Evolutionary conservation across 768 basidiomycete genomes (phyloP), one percentile per base, ranked within the genome.

Genomic region (Saitozyma podzolica): DNA sequence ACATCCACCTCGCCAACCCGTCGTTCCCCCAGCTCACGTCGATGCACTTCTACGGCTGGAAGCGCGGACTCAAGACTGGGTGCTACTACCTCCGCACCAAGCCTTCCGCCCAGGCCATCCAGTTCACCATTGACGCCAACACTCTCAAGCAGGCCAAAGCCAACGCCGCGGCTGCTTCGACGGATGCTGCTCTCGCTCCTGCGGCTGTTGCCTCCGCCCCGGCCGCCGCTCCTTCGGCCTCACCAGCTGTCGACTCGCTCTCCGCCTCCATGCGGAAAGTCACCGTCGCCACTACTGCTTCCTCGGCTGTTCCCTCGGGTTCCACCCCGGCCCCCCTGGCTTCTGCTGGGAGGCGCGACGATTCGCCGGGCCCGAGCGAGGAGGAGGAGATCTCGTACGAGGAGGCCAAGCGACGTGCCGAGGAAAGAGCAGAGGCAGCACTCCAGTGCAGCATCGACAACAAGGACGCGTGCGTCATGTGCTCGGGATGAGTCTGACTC

Each of bases 21-120:
- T 92, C 92, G 3, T 83, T 88, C 61, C 91, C 91, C 9, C 95
- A 99, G 80, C 83, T 99, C 62, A 75, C 74, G n/a, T 73, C 73
- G 54, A 73, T 74, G 69, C 72, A 75, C 70, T 70, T 75, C 84
- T 97, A 97, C 78, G 96, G 93, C n/a, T 98, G 96, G 96, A 95
- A 95, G 85, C 92, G 92, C 82, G 96, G 96, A 41, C 82, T 99
- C 75, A 99, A 99, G 86, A 99, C 96, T 0, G 96, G 95, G 69
- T 94, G 95, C 91, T 83, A 83, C 82, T 98, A 99, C 81, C 85
- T 99, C 54, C 87, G 96, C 58, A 97, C 96, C 17, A 86, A 91
- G 56, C 91, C 96, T 6, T 93, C 94, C 9, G 91, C 92, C 11
- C 89, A 92, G 74, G 96, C 96, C 55, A 94, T 95, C 78, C 92